These are phyloP conservation scores for Fusarium foetens DNA, from an alignment of 2,329 filamentous ascomycete species.

Conservation along the genomic window DNA sequence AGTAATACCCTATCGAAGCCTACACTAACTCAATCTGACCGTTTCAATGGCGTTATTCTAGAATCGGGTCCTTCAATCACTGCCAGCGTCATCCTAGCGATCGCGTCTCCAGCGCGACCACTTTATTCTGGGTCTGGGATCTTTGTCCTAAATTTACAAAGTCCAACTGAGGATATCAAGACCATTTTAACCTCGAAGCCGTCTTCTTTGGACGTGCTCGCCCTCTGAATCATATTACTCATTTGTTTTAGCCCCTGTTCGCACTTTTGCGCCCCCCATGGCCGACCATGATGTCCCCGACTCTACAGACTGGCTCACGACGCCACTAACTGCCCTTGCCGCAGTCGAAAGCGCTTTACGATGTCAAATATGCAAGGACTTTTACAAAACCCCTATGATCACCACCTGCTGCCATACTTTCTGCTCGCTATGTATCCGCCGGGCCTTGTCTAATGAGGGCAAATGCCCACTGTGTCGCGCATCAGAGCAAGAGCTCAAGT, in stretches of 20 bases:
- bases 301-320: constrained; percentile 86
- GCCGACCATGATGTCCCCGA: constrained; percentile 66
- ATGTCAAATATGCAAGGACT: constrained; percentile 98
- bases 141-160: neutral
- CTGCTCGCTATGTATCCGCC: constrained; percentile 93
- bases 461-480: constrained; percentile 88
- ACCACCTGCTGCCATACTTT: constrained; percentile 96
- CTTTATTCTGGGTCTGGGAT: constrained; percentile 15
- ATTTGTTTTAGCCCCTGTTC: neutral
- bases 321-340: constrained; percentile 72
- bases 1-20: neutral
- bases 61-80: constrained; percentile 3
- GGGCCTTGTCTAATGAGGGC: constrained; percentile 82
- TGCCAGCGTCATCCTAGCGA: constrained; percentile 23
- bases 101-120: constrained; percentile 42
- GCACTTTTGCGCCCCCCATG: constrained; percentile 39
- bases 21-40: no score
- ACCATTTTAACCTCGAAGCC: neutral
- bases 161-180: neutral
- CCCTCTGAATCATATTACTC: neutral
- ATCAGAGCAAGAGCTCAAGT: constrained; percentile 82
- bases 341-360: constrained; percentile 85
- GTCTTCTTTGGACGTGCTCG: neutral
- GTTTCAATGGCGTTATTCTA: constrained; percentile 1
- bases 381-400: constrained; percentile 93